These are phyloP conservation scores for Grammothele lineata DNA, from an alignment of 768 basidiomycete genomes.

Conservation along the genomic window DNA sequence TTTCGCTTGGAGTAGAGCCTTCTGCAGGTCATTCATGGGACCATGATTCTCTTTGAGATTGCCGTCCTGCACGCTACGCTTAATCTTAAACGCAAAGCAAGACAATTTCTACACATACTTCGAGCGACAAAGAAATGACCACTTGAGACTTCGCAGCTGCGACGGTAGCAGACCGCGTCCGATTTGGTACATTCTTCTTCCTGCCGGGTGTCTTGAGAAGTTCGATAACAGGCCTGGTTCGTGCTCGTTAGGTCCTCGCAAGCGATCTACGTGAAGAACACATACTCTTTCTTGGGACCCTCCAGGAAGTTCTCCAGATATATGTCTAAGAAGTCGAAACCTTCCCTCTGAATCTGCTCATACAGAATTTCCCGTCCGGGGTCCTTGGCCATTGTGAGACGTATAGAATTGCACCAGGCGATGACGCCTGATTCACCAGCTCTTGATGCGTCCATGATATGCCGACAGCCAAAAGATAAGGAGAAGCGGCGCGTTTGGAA, in stretches of 20 bases:
- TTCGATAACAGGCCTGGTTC: slow-evolving; percentile 70
- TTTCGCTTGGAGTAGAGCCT: slow-evolving; percentile 31
- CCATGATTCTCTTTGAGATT: slow-evolving; percentile 35
- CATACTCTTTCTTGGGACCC: slow-evolving; percentile 62
- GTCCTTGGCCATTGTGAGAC: slow-evolving; percentile 67
- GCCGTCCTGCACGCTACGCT: slow-evolving; percentile 17
- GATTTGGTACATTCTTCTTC: slow-evolving; percentile 53
- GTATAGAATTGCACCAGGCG: slow-evolving; percentile 65
- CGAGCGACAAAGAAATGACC: slow-evolving; percentile 36
- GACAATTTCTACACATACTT: slow-evolving; percentile 44
- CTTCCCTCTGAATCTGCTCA: slow-evolving; percentile 70
- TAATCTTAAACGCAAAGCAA: not conserved
- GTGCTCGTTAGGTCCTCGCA: no score
- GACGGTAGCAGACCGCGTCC: slow-evolving; percentile 39
- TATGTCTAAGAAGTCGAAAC: slow-evolving; percentile 75
- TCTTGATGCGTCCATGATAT: slow-evolving; percentile 18
- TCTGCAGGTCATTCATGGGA: slow-evolving; percentile 45
- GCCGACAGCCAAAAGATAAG: no score
- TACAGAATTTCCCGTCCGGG: slow-evolving; percentile 67
- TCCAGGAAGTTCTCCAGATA: slow-evolving; percentile 70
- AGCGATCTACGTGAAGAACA: no score
- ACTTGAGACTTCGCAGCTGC: slow-evolving; percentile 43
- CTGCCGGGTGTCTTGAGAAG: slow-evolving; percentile 82
- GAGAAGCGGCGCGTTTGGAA: not conserved
- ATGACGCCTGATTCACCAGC: slow-evolving; percentile 46